These are phyloP conservation scores for Aspergillus melleus DNA, from an alignment of 2,329 filamentous ascomycete species.

Conservation along the genomic window DNA sequence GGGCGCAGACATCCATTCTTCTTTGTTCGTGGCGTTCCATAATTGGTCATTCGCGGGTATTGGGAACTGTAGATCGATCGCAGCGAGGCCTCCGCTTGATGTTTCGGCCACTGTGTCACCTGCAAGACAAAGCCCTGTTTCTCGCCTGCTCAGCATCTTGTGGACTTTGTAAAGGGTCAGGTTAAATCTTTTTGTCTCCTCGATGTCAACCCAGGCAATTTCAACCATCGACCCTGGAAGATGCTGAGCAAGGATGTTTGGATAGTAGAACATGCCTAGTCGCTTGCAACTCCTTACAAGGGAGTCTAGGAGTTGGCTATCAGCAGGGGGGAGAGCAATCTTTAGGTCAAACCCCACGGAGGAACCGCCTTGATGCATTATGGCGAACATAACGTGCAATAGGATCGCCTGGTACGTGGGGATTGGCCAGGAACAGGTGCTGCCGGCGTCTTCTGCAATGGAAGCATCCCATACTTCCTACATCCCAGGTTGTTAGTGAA, in stretches of 20 bases:
- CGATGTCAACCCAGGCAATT: slow-evolving; percentile 26
- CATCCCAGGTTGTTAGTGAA: neutral
- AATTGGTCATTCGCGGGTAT: slow-evolving; percentile 14
- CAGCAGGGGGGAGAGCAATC: slow-evolving; percentile 4
- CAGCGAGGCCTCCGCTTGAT: neutral
- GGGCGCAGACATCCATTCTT: slow-evolving; percentile 1
- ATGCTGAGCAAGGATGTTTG: slow-evolving; percentile 25
- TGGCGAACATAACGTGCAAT: slow-evolving; percentile 30
- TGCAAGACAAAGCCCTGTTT: neutral
- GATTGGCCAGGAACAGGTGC: slow-evolving; percentile 28
- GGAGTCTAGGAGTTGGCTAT: slow-evolving; percentile 16
- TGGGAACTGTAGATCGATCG: slow-evolving; percentile 22
- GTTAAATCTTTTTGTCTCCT: slow-evolving; percentile 32
- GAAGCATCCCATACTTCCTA: slow-evolving; percentile 28
- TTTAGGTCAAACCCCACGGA: slow-evolving; percentile 16
- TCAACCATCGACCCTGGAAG: slow-evolving; percentile 8
- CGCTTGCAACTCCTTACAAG: slow-evolving; percentile 29
- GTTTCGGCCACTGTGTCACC: no score
- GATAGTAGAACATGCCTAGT: slow-evolving; percentile 31
- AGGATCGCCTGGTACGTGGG: slow-evolving; percentile 34
- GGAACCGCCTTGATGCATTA: slow-evolving; percentile 6
- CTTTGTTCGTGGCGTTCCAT: slow-evolving; percentile 11
- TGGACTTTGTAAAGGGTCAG: slow-evolving; percentile 28
- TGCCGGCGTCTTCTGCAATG: slow-evolving; percentile 6
- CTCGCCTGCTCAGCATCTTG: slow-evolving; percentile 2